Percentiles rank a stretch among this genome's conserved stretches.
phyloP scores from a whole-genome alignment of 495 filamentous ascomycete species.

The Aspergillus bridgeri region DNA sequence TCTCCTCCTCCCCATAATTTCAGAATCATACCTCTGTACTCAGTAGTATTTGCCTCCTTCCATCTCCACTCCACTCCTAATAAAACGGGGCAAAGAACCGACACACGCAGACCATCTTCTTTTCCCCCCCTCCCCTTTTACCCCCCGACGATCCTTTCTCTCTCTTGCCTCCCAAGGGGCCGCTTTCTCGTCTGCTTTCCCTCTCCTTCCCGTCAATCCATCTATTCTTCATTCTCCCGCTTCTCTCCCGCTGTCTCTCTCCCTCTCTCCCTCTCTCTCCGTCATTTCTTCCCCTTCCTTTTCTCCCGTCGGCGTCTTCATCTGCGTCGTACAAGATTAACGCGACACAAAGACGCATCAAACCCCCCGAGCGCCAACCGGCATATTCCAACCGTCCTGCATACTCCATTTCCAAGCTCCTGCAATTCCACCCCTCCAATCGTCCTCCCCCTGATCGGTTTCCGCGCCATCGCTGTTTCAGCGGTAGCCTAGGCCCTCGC shows the following conservation, averaged over 20 bases:
- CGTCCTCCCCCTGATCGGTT: conserved; percentile 12
- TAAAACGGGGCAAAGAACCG: too few species aligned
- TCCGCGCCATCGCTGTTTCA: conserved; percentile 29
- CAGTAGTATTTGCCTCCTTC: too few species aligned
- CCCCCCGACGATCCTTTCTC: conserved; percentile 2
- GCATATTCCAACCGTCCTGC: not conserved
- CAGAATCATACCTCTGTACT: too few species aligned
- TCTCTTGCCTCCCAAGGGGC: conserved; percentile 6
- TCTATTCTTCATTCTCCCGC: not conserved
- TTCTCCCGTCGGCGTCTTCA: conserved; percentile 1
- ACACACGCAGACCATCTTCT: too few species aligned
- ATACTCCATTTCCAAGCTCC: conserved; percentile 5
- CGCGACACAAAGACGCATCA: not conserved
- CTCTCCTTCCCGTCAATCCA: not conserved
- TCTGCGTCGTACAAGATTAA: conserved; percentile 1
- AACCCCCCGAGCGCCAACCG: conserved; percentile 2
- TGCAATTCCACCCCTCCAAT: conserved; percentile 12
- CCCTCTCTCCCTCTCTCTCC: conserved; percentile 6
- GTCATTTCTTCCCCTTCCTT: not conserved
- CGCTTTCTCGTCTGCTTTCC: conserved; percentile 9
- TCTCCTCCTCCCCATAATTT: too few species aligned
- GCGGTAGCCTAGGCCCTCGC: not conserved
- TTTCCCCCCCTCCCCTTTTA: not conserved
- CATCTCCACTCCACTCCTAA: not conserved
- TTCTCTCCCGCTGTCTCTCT: conserved; percentile 7